These are phyloP conservation scores for Anisodus tanguticus DNA, from an alignment of 257 asterid species.

Conservation along the genomic window DNA sequence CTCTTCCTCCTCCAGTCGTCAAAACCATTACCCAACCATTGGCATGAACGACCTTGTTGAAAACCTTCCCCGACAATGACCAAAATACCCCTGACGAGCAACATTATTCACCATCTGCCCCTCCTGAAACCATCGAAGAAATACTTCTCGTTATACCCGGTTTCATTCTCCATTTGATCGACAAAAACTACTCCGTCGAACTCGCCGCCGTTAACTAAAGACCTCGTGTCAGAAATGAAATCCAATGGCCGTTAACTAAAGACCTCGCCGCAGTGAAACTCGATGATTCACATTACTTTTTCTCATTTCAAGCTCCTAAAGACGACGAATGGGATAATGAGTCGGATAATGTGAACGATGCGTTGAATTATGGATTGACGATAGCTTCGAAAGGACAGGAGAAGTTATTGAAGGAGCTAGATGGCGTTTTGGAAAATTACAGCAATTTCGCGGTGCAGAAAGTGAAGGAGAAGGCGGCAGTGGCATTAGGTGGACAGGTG, in stretches of 20 bases:
- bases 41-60: slow-evolving; percentile 28
- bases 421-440: slow-evolving; percentile 58
- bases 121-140: slow-evolving; percentile 59
- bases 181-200: slow-evolving; percentile 82
- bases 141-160: slow-evolving; percentile 64
- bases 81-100: not conserved
- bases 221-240: slow-evolving; percentile 61
- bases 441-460: slow-evolving; percentile 68
- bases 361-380: slow-evolving; percentile 79
- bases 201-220: slow-evolving; percentile 55
- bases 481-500: slow-evolving; percentile 52
- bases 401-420: slow-evolving; percentile 59
- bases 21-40: slow-evolving; percentile 54
- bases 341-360: slow-evolving; percentile 36
- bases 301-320: slow-evolving; percentile 63
- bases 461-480: slow-evolving; percentile 60
- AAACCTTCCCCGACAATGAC: slow-evolving; percentile 49
- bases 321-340: slow-evolving; percentile 18
- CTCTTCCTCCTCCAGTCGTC: slow-evolving; percentile 47
- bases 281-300: slow-evolving; percentile 81
- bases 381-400: slow-evolving; percentile 75
- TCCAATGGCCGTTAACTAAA: slow-evolving; percentile 85
- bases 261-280: slow-evolving; percentile 88
- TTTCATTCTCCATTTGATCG: slow-evolving; percentile 85
- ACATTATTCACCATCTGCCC: slow-evolving; percentile 62